phyloP scores from a whole-genome alignment of 2,329 filamentous ascomycete genomes.

The Pseudogymnoascus sp. region DNA sequence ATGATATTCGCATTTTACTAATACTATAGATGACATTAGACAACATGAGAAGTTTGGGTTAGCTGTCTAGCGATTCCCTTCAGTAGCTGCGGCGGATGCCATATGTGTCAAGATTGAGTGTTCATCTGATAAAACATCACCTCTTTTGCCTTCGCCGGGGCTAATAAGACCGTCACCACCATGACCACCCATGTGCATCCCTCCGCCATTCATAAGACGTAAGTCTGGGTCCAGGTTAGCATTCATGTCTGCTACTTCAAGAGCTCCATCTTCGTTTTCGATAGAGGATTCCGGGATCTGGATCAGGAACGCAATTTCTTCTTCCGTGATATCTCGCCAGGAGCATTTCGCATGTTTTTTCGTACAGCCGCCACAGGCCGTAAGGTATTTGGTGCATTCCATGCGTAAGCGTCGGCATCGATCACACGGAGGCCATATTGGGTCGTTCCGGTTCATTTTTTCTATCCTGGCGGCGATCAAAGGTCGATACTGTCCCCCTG shows the following conservation, averaged over 20 bases:
- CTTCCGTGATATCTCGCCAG: constrained; percentile 73
- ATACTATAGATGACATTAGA: constrained; percentile 1
- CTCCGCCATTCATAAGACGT: constrained; percentile 9
- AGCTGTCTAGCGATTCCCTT: constrained; percentile 11
- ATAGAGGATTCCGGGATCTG: constrained; percentile 4
- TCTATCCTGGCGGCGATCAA: constrained; percentile 72
- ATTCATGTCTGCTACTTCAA: constrained; percentile 5
- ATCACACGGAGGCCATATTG: constrained; percentile 76
- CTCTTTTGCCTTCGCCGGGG: constrained; percentile 11
- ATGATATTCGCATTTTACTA: not conserved
- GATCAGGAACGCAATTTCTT: constrained; percentile 41
- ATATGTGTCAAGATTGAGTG: constrained; percentile 21
- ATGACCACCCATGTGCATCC: not conserved
- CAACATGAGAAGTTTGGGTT: not conserved
- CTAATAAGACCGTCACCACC: not conserved
- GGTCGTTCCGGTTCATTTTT: constrained; percentile 63
- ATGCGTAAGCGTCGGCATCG: constrained; percentile 72
- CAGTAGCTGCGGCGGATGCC: constrained; percentile 20
- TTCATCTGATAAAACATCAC: constrained; percentile 13
- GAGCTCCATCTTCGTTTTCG: not conserved
- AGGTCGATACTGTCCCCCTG: constrained; percentile 40
- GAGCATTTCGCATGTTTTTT: constrained; percentile 85
- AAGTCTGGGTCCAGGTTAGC: constrained; percentile 10
- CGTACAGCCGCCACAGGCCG: constrained; percentile 79
- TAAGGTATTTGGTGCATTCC: constrained; percentile 78